Conservation (phyloP, 1,139 yeast genomes). For the Suhomyces kunorum region DNA sequence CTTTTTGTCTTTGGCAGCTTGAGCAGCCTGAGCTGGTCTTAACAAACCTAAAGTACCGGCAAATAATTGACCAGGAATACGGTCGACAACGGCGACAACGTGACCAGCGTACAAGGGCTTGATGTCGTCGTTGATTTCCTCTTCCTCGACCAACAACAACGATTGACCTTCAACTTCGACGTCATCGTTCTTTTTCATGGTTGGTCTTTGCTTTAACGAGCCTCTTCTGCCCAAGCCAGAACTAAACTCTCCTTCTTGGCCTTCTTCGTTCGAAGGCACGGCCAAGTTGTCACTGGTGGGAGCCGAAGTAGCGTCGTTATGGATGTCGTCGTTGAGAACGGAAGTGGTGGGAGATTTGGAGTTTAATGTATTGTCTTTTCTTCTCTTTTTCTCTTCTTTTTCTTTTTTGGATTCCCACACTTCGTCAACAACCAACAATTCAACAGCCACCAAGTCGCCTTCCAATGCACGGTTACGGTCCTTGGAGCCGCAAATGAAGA, state of each 20-base stretch:
- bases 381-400: conserved; percentile 93
- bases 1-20: conserved; percentile 71
- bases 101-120: conserved; percentile 98
- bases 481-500: conserved; percentile 97
- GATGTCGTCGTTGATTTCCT: conserved; percentile 87
- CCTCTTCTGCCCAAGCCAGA: conserved; percentile 74
- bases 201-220: conserved; percentile 90
- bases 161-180: conserved; percentile 99
- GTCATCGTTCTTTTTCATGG: conserved; percentile 97
- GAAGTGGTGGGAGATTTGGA: conserved; percentile 35
- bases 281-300: conserved; percentile 19
- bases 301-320: conserved; percentile 68
- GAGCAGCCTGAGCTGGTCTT: conserved; percentile 95
- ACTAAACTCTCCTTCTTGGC: conserved; percentile 22
- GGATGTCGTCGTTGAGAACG: conserved; percentile 61
- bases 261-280: conserved; percentile 20
- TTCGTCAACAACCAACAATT: conserved; percentile 89
- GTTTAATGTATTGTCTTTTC: conserved; percentile 62
- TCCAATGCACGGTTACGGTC: conserved; percentile 97
- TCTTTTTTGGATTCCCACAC: conserved; percentile 97
- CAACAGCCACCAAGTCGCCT: conserved; percentile 95
- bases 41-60: conserved; percentile 90
- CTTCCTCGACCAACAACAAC: conserved; percentile 86
- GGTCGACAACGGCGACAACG: conserved; percentile 95
- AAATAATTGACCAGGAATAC: conserved; percentile 95